Conservation (phyloP, 2,329 filamentous ascomycete genomes). For the Botrytis pseudocinerea region DNA sequence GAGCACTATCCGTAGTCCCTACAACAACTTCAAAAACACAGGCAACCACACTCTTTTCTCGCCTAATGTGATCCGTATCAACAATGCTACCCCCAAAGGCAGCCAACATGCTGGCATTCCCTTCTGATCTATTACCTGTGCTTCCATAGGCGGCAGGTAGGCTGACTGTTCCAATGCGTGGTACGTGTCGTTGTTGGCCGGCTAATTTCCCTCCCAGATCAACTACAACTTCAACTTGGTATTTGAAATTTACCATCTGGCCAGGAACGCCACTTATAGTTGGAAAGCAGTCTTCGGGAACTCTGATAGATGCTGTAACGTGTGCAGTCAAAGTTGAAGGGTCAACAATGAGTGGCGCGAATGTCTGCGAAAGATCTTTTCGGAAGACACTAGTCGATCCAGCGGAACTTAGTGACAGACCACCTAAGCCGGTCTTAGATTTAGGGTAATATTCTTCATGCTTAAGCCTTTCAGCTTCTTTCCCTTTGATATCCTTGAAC, state of each 20-base stretch:
- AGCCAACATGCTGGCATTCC: slow-evolving; percentile 47
- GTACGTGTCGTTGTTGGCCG: slow-evolving; percentile 54
- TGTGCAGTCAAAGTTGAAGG: slow-evolving; percentile 74
- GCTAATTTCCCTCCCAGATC: slow-evolving; percentile 87
- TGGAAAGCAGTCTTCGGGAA: slow-evolving; percentile 89
- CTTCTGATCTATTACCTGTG: slow-evolving; percentile 39
- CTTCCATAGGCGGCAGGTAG: slow-evolving; percentile 33
- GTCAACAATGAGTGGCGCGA: slow-evolving; percentile 85
- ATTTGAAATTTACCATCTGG: slow-evolving; percentile 92
- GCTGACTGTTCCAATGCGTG: slow-evolving; percentile 37
- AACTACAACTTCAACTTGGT: slow-evolving; percentile 88
- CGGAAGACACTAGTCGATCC: slow-evolving; percentile 90
- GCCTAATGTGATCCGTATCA: slow-evolving; percentile 81
- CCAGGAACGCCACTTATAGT: slow-evolving; percentile 89
- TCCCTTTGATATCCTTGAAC: slow-evolving; percentile 54
- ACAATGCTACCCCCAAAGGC: slow-evolving; percentile 70
- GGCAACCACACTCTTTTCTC: slow-evolving; percentile 89
- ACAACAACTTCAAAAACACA: slow-evolving; percentile 85
- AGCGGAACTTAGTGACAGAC: slow-evolving; percentile 81
- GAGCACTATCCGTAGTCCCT: slow-evolving; percentile 74
- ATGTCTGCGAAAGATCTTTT: slow-evolving; percentile 88
- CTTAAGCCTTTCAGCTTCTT: slow-evolving; percentile 66
- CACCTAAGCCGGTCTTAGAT: slow-evolving; percentile 82
- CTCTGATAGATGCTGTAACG: slow-evolving; percentile 78
- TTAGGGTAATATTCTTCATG: slow-evolving; percentile 79